phyloP scores from a whole-genome alignment of 139 green algal genomes.

The Parachlorella kessleri region DNA sequence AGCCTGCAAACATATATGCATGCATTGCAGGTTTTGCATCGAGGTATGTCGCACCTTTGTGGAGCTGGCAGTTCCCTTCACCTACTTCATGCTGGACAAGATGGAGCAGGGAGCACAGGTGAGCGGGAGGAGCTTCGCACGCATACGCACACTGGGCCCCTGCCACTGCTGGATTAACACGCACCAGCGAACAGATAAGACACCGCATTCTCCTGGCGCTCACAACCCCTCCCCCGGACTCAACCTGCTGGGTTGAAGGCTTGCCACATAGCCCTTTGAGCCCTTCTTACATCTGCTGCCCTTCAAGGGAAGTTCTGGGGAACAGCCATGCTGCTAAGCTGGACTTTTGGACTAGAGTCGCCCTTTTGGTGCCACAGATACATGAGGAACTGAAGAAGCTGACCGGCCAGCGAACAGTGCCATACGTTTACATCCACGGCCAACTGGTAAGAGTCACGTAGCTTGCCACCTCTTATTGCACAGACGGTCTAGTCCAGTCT shows the following conservation, averaged over 20 bases:
- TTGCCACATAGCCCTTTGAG: not conserved
- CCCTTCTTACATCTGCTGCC: not conserved
- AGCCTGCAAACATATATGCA: not conserved
- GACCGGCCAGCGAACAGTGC: constrained; percentile 44
- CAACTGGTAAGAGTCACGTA: not conserved
- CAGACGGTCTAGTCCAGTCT: not conserved
- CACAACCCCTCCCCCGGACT: not conserved
- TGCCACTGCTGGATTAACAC: not conserved
- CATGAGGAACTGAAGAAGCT: constrained; percentile 43
- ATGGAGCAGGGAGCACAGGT: not conserved
- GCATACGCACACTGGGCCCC: not conserved
- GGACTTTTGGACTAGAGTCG: too few relatives aligned
- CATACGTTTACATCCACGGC: constrained; percentile 39
- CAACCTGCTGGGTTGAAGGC: not conserved
- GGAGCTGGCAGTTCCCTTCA: constrained; percentile 15
- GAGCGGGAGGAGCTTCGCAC: not conserved
- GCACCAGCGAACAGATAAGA: not conserved
- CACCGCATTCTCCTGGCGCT: not conserved
- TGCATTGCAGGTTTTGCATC: constrained; percentile 41
- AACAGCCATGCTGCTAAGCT: too few relatives aligned
- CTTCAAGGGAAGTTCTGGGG: too few relatives aligned
- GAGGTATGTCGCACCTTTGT: constrained; percentile 33
- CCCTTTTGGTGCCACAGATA: too few relatives aligned
- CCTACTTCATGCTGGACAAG: constrained; percentile 38
- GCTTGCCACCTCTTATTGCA: too few relatives aligned